A percentile compares a stretch with the other conserved stretches of the same genome.
phyloP scores from a whole-genome alignment of 805 yeast genomes.

The Suhomyces tanzawaensis region DNA sequence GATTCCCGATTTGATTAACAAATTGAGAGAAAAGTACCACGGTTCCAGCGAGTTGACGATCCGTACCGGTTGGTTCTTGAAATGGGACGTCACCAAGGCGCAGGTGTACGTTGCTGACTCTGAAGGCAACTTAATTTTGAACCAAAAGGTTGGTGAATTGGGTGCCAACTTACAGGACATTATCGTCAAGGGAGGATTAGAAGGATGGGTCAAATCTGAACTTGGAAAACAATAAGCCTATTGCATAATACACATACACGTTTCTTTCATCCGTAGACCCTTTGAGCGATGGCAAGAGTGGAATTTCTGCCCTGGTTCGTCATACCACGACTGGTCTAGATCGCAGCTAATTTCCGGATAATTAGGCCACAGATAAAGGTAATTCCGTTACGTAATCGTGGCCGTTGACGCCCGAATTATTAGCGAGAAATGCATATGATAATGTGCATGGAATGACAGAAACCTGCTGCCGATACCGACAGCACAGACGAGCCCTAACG shows the following conservation, averaged over 20 bases:
- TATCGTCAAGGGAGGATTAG: constrained; percentile 95
- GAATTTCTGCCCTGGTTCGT: no score
- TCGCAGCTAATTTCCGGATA: no score
- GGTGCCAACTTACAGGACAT: constrained; percentile 96
- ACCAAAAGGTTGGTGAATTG: constrained; percentile 90
- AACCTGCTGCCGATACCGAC: no score
- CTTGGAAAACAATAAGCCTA: constrained; percentile 22
- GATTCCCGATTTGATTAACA: constrained; percentile 79
- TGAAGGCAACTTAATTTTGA: constrained; percentile 58
- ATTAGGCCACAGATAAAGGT: no score
- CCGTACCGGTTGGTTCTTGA: constrained; percentile 91
- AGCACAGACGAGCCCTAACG: no score
- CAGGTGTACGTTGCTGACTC: constrained; percentile 74
- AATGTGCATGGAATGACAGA: no score
- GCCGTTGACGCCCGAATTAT: not conserved
- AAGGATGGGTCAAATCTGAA: constrained; percentile 93
- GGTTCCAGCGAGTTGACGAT: constrained; percentile 72
- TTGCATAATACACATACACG: no score
- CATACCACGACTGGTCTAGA: no score
- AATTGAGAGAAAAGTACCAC: constrained; percentile 67
- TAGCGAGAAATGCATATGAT: not conserved
- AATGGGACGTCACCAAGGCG: constrained; percentile 89
- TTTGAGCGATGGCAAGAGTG: no score
- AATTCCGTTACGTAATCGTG: no score
- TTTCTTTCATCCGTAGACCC: no score